A percentile compares a stretch with the other conserved stretches of the same genome.
These are phyloP conservation scores for Aspergillus homomorphus DNA, from an alignment of 495 filamentous ascomycete genomes.

Conservation along the genomic window DNA sequence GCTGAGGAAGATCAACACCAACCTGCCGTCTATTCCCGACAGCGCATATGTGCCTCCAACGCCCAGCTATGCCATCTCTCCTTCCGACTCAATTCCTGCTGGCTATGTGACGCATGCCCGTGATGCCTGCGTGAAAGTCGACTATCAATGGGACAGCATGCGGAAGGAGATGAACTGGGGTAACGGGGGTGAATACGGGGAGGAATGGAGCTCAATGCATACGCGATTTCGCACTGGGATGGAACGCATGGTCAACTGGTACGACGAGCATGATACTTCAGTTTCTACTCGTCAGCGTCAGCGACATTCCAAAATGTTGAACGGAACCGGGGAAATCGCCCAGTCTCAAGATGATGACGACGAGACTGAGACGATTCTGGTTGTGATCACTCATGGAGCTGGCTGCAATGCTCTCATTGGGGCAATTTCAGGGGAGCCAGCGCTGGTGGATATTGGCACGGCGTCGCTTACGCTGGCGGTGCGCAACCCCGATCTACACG, in stretches of 20 bases:
- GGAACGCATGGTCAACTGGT: constrained; percentile 76
- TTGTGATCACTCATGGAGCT: constrained; percentile 95
- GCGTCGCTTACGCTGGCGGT: constrained; percentile 89
- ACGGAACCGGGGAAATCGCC: constrained; percentile 51
- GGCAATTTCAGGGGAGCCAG: constrained; percentile 81
- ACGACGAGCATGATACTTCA: constrained; percentile 53
- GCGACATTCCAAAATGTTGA: constrained; percentile 22
- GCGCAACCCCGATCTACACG: constrained; percentile 51
- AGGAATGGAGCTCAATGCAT: constrained; percentile 97
- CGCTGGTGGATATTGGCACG: constrained; percentile 83
- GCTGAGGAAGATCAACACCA: constrained; percentile 32
- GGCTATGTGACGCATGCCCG: constrained; percentile 93
- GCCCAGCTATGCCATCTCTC: constrained; percentile 79
- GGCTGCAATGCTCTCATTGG: constrained; percentile 96
- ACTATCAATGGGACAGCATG: constrained; percentile 95
- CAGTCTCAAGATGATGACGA: constrained; percentile 52
- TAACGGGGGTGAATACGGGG: constrained; percentile 79
- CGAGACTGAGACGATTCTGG: constrained; percentile 72
- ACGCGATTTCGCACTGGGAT: constrained; percentile 77
- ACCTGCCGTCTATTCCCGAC: constrained; percentile 26
- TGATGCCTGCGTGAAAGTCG: constrained; percentile 78
- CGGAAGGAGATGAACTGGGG: constrained; percentile 73
- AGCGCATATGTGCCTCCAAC: constrained; percentile 67
- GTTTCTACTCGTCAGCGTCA: constrained; percentile 19
- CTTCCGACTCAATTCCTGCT: constrained; percentile 72